phyloP scores from a whole-genome alignment of 768 basidiomycete species.

The Agrocybe pediades region DNA sequence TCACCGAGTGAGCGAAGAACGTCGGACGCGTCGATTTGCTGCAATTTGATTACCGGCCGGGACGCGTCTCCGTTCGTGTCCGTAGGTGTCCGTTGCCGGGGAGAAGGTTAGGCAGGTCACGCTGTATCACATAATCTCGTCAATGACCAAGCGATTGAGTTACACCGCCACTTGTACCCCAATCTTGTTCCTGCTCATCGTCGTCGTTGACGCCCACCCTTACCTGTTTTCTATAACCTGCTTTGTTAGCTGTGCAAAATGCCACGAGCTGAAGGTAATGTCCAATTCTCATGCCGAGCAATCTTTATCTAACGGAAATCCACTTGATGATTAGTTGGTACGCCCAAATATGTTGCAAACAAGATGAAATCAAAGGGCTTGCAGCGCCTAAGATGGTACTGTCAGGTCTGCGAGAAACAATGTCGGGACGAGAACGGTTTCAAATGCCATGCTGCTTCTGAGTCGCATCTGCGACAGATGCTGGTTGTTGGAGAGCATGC shows the following conservation, averaged over 20 bases:
- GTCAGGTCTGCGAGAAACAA: conserved; percentile 99
- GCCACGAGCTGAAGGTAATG: conserved; percentile 83
- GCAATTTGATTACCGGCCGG: too few species aligned
- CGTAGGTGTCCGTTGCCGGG: too few species aligned
- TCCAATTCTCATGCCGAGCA: neutral
- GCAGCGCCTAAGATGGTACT: conserved; percentile 96
- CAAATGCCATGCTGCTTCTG: conserved; percentile 90
- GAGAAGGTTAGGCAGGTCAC: too few species aligned
- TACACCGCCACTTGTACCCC: conserved; percentile 12
- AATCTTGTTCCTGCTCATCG: conserved; percentile 8
- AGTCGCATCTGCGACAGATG: conserved; percentile 95
- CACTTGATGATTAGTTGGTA: conserved; percentile 58
- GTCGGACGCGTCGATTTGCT: too few species aligned
- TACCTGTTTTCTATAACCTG: neutral
- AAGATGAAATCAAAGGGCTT: conserved; percentile 98
- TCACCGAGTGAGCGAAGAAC: too few species aligned
- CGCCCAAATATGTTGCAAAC: conserved; percentile 89
- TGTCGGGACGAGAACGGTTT: conserved; percentile 99
- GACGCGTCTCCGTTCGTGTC: too few species aligned
- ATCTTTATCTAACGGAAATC: neutral
- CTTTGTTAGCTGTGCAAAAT: conserved; percentile 38
- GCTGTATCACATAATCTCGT: neutral
- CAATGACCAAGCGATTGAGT: conserved; percentile 3
- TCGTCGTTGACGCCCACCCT: conserved; percentile 12
- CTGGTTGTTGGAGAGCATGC: conserved; percentile 95